Base-by-base conservation (phyloP, 345 rosid species). In the Corchorus olitorius region DNA sequence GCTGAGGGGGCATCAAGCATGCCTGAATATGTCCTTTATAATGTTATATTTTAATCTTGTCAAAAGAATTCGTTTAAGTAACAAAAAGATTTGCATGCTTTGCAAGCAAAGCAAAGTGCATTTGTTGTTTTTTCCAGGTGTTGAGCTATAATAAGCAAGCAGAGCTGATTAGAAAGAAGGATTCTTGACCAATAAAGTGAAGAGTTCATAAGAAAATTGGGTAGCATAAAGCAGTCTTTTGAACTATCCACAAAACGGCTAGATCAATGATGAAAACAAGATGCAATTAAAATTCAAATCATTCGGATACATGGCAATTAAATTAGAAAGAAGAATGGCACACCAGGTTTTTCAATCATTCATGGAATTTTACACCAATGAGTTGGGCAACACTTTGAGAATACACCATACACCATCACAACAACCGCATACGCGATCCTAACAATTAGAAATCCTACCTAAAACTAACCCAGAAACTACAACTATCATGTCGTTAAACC, bases 381-480 rank as follows among this genome's bases (percentile, higher is more conserved):
- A 72, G 60, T 45, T 53, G 13, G 13, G 69, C 52, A 73, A 49
- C 75, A 66, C 78, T 50, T 73, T 39, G 61, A 62, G 75, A 78
- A 48, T 37, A 59, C 53, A 56, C 35, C 49, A 50, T 77, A 81
- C 83, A 72, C 6, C 16, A 78, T 12, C 10, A 78, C 65, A 49
- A 78, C 78, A 46, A 61, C 78, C 70, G 43, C 67, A 43, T 8
- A 62, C 74, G 27, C 8, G 58, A 64, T 72, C 79, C 83, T 76
- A 86, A 72, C 2, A 22, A 78, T 58, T 74, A 58, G 64, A 55
- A 75, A 48, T 75, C 79, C 87, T 84, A 79, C 69, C 85, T 70
- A 84, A 27, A 76, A 27, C 39, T 81, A 75, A 84, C 49, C 8
- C 27, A 45, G 58, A 61, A 48, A 27, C 79, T 72, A 76, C 77